These are phyloP conservation scores for Conticribra weissflogii DNA, from an alignment of 108 stramenopile genomes.

Conservation along the genomic window DNA sequence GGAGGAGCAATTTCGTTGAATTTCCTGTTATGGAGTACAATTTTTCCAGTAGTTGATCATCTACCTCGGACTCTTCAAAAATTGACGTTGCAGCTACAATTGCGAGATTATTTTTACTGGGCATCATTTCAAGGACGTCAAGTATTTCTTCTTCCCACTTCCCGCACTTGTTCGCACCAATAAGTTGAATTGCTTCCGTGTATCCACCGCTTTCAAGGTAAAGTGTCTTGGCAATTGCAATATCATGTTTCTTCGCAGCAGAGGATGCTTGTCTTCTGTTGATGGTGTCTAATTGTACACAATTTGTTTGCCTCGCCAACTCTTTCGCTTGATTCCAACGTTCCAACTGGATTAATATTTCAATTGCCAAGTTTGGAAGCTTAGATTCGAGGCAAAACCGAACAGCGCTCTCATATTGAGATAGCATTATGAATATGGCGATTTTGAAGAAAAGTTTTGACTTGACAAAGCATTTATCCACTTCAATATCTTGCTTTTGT, in stretches of 20 bases:
- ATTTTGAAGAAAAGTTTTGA: neutral
- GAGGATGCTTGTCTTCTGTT: neutral
- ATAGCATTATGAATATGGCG: neutral
- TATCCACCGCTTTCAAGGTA: constrained; percentile 2
- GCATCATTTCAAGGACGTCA: neutral
- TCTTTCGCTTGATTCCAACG: constrained; percentile 67
- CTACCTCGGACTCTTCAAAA: neutral
- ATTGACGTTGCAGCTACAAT: neutral
- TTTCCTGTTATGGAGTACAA: neutral
- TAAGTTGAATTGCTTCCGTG: neutral
- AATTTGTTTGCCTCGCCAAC: constrained; percentile 36
- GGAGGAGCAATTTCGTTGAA: constrained; percentile 1
- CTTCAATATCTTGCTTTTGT: neutral
- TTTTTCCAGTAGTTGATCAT: neutral
- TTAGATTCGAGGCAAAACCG: constrained; percentile 48
- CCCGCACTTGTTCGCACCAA: neutral
- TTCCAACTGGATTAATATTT: constrained; percentile 61
- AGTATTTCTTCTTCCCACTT: constrained; percentile 9
- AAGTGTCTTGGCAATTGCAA: constrained; percentile 48
- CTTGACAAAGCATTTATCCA: neutral
- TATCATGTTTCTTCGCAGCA: constrained; percentile 43
- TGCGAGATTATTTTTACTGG: neutral
- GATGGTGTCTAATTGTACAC: neutral
- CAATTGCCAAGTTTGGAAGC: constrained; percentile 45
- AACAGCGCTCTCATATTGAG: constrained; percentile 46